Conservation (phyloP, 2,329 filamentous ascomycete genomes). For the Monilinia fructigena region DNA sequence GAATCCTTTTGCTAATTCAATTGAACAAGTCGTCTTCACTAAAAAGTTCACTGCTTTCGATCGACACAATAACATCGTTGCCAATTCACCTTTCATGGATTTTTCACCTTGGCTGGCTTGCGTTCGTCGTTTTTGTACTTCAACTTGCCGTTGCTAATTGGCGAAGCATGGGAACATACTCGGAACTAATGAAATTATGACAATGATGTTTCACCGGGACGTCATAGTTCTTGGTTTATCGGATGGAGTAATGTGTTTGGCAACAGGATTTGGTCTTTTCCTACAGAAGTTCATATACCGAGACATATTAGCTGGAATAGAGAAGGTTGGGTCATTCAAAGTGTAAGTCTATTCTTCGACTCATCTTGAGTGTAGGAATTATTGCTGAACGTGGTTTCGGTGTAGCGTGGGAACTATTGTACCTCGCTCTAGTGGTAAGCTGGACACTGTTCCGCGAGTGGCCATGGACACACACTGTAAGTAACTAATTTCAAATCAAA, state of each 20-base stretch:
- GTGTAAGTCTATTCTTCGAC: slow-evolving; percentile 45
- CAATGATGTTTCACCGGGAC: slow-evolving; percentile 62
- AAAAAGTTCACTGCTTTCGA: slow-evolving; percentile 73
- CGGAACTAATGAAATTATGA: slow-evolving; percentile 70
- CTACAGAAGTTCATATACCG: slow-evolving; percentile 60
- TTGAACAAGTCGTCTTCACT: slow-evolving; percentile 61
- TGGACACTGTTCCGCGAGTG: slow-evolving; percentile 70
- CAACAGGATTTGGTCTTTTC: slow-evolving; percentile 63
- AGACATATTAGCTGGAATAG: slow-evolving; percentile 66
- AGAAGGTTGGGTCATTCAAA: slow-evolving; percentile 71
- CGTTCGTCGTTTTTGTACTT: slow-evolving; percentile 63
- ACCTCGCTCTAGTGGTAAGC: slow-evolving; percentile 60
- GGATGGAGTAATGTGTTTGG: slow-evolving; percentile 66
- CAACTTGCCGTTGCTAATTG: slow-evolving; percentile 69
- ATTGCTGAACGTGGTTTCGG: slow-evolving; percentile 16
- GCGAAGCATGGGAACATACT: slow-evolving; percentile 65
- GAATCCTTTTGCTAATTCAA: slow-evolving; percentile 1
- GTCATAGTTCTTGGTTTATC: slow-evolving; percentile 57
- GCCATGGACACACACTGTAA: slow-evolving; percentile 78
- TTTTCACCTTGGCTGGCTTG: slow-evolving; percentile 77
- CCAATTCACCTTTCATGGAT: slow-evolving; percentile 74
- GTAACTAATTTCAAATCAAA: background rate
- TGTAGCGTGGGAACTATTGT: slow-evolving; percentile 65
- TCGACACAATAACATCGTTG: slow-evolving; percentile 62
- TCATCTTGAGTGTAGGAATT: background rate